Conservation (phyloP, 1,284 basidiomycete genomes). For the Irpex sp. region DNA sequence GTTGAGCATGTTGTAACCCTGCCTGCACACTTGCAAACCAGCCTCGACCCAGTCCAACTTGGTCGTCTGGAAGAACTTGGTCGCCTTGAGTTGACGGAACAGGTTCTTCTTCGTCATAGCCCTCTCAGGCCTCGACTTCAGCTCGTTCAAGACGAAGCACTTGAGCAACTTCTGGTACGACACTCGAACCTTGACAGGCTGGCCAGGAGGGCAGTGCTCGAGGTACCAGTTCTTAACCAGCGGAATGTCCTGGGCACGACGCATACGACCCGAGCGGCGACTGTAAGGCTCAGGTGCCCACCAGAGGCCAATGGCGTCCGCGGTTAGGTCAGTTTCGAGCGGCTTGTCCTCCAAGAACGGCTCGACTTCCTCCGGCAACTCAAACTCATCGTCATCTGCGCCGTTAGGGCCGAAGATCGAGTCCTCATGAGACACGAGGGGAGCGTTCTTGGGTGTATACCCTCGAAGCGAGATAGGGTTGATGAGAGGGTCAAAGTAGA, state of each 20-base stretch:
- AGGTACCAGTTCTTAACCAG: constrained; percentile 97
- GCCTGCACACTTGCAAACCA: constrained; percentile 95
- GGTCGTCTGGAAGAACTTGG: constrained; percentile 99
- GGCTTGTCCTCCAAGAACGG: constrained; percentile 84
- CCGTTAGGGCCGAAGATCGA: constrained; percentile 83
- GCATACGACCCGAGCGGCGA: constrained; percentile 87
- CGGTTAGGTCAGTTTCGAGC: constrained; percentile 88
- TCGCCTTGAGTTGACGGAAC: constrained; percentile 93
- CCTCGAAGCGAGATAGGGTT: constrained; percentile 93
- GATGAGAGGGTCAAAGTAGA: constrained; percentile 98
- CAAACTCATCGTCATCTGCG: constrained; percentile 84
- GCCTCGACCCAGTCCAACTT: constrained; percentile 99
- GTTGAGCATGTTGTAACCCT: constrained; percentile 99
- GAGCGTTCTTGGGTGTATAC: constrained; percentile 76
- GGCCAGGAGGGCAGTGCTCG: constrained; percentile 95
- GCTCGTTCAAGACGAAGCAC: constrained; percentile 91
- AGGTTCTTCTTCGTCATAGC: constrained; percentile 97
- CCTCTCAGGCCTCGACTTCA: constrained; percentile 87
- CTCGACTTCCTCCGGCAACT: constrained; percentile 74
- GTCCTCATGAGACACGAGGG: constrained; percentile 87
- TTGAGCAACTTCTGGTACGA: constrained; percentile 99
- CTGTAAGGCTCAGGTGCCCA: constrained; percentile 98
- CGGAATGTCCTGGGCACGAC: constrained; percentile 92
- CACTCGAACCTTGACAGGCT: constrained; percentile 97
- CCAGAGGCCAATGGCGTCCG: constrained; percentile 97